Evolutionary conservation across 768 basidiomycete species (phyloP).

Genomic region (Suillus clintonianus): DNA sequence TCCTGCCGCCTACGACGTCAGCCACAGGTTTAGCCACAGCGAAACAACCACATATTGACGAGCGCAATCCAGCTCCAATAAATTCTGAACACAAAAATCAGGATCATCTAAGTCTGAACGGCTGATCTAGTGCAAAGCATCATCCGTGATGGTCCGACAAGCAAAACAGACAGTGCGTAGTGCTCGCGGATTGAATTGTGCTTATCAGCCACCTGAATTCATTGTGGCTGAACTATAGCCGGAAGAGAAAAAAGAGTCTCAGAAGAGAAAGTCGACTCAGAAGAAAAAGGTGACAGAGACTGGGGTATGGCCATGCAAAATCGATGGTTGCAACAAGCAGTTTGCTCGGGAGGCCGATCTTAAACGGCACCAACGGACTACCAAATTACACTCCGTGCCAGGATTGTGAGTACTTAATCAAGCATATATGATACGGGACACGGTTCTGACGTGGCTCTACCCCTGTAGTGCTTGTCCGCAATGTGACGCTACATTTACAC

Average conservation of each 20-base stretch:
- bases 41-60: slow-evolving; percentile 13
- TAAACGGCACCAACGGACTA: slow-evolving; percentile 80
- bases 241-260: slow-evolving; percentile 45
- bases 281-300: slow-evolving; percentile 53
- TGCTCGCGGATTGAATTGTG: slow-evolving; percentile 11
- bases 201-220: slow-evolving; percentile 24
- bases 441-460: slow-evolving; percentile 14
- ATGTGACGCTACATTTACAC: slow-evolving; percentile 78
- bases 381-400: slow-evolving; percentile 73
- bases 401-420: slow-evolving; percentile 54
- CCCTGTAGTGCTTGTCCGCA: slow-evolving; percentile 67
- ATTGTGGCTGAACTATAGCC: slow-evolving; percentile 21
- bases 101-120: slow-evolving; percentile 3
- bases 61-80: slow-evolving; percentile 18
- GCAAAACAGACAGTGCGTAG: slow-evolving; percentile 37
- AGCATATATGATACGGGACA: slow-evolving; percentile 9
- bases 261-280: slow-evolving; percentile 38
- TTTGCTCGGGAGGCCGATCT: slow-evolving; percentile 83
- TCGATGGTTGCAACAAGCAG: slow-evolving; percentile 79
- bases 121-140: not conserved
- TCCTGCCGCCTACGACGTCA: slow-evolving; percentile 12
- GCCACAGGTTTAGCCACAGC: slow-evolving; percentile 25
- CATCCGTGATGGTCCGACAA: slow-evolving; percentile 32
- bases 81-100: slow-evolving; percentile 8
- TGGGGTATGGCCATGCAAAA: slow-evolving; percentile 77